These are phyloP conservation scores for Saprolegnia parasitica DNA, from an alignment of 352 stramenopile species.

Conservation along the genomic window DNA sequence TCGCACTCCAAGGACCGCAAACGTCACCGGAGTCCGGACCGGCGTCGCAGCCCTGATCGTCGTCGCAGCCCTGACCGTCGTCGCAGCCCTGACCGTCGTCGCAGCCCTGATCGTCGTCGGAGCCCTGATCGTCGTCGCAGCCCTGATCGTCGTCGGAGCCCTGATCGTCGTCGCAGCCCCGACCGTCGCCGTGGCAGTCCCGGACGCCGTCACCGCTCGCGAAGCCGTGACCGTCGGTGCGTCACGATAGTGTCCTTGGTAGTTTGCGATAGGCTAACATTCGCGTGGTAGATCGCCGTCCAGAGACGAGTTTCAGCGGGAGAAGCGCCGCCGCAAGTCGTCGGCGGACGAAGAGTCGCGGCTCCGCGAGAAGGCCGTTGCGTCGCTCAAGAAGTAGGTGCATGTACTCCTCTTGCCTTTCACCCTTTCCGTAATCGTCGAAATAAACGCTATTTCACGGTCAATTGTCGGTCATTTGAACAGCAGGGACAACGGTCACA, in stretches of 20 bases:
- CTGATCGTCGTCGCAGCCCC: background rate
- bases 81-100: background rate
- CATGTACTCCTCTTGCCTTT: background rate
- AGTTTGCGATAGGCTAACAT: background rate
- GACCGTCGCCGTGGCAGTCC: conserved; percentile 8
- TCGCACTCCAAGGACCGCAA: too few species aligned
- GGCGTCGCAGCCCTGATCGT: background rate
- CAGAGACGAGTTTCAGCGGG: conserved; percentile 28
- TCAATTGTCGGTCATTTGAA: background rate
- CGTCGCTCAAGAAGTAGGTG: background rate
- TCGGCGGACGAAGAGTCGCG: background rate
- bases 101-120: background rate
- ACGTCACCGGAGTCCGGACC: too few species aligned
- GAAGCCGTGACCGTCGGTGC: background rate
- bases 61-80: background rate
- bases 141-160: background rate
- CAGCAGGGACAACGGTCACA: background rate
- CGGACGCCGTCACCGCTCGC: background rate
- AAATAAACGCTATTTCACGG: conserved; percentile 5
- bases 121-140: background rate
- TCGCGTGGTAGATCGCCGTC: conserved; percentile 22
- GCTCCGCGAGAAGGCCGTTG: background rate
- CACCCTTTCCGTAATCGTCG: too few species aligned
- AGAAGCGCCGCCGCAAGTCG: conserved; percentile 12
- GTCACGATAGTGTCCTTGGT: too few species aligned